These are phyloP conservation scores for Geum urbanum DNA, from an alignment of 306 rosid genomes.

Conservation along the genomic window DNA sequence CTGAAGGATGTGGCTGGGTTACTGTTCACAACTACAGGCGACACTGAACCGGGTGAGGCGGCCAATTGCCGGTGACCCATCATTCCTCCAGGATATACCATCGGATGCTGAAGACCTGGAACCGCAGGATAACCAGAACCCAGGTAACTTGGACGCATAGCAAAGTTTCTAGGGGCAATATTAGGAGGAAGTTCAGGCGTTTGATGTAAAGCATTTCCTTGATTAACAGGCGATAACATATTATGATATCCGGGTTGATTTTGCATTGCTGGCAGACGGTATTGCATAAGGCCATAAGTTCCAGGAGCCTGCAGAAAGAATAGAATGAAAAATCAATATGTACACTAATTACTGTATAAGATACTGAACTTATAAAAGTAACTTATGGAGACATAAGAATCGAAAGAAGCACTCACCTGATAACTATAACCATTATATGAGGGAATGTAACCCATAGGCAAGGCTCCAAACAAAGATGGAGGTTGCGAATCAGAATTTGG, in stretches of 20 bases:
- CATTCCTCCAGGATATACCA: constrained; percentile 76
- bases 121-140: constrained; percentile 72
- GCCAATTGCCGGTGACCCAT: constrained; percentile 64
- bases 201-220: constrained; percentile 71
- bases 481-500: constrained; percentile 70
- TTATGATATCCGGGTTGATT: constrained; percentile 87
- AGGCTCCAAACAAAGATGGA: constrained; percentile 83
- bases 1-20: constrained; percentile 59
- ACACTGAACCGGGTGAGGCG: constrained; percentile 67
- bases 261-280: constrained; percentile 85
- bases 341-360: constrained; percentile 5
- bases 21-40: constrained; percentile 48
- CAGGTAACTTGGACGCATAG: constrained; percentile 62
- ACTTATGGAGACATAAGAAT: background rate
- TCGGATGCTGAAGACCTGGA: constrained; percentile 84
- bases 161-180: constrained; percentile 70
- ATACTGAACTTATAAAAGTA: background rate
- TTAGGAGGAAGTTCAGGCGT: constrained; percentile 59
- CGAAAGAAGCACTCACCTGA: constrained; percentile 53
- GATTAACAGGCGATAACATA: constrained; percentile 76
- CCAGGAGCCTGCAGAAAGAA: constrained; percentile 68
- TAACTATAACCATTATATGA: constrained; percentile 92
- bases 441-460: constrained; percentile 87
- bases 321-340: constrained; percentile 20
- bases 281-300: constrained; percentile 78